Conservation (phyloP, 768 basidiomycete species). For the Mycena rebaudengoi region DNA sequence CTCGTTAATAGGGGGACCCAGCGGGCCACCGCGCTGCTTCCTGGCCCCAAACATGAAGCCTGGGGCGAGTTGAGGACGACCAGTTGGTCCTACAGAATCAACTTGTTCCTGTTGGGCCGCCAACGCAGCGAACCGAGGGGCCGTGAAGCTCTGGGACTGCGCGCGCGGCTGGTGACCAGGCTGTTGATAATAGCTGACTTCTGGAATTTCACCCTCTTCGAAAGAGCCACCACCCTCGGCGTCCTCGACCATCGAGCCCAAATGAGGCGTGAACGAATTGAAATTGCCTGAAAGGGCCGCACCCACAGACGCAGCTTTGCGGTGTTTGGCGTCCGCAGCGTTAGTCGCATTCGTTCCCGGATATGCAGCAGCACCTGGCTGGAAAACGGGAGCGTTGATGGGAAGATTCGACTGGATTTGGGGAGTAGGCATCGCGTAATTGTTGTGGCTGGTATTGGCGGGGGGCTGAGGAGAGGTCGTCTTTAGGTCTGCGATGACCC, state of each 20-base stretch:
- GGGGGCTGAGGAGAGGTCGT: conserved; percentile 71
- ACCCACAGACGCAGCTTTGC: conserved; percentile 83
- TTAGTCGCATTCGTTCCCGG: conserved; percentile 46
- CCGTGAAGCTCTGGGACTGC: conserved; percentile 85
- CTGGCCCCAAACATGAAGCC: conserved; percentile 89
- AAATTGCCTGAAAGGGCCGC: conserved; percentile 65
- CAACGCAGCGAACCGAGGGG: conserved; percentile 87
- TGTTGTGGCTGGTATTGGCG: conserved; percentile 50
- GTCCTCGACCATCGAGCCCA: conserved; percentile 87
- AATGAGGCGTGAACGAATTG: conserved; percentile 79
- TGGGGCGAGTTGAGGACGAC: conserved; percentile 91
- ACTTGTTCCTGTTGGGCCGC: conserved; percentile 77
- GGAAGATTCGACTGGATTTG: conserved; percentile 64
- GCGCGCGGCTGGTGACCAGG: conserved; percentile 73
- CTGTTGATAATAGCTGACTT: conserved; percentile 58
- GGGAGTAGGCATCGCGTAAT: conserved; percentile 53
- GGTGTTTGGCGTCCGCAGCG: conserved; percentile 70
- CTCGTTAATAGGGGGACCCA: conserved; percentile 81
- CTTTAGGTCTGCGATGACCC: conserved; percentile 94
- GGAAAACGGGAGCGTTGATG: conserved; percentile 75
- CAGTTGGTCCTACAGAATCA: conserved; percentile 72
- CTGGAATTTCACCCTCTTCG: conserved; percentile 85
- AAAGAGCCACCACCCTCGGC: conserved; percentile 68
- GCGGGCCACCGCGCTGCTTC: conserved; percentile 57
- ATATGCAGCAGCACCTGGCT: conserved; percentile 70